A percentile compares a stretch with the other conserved stretches of the same genome.
Conservation (phyloP, 2,329 filamentous ascomycete genomes). For the Apiospora marii region DNA sequence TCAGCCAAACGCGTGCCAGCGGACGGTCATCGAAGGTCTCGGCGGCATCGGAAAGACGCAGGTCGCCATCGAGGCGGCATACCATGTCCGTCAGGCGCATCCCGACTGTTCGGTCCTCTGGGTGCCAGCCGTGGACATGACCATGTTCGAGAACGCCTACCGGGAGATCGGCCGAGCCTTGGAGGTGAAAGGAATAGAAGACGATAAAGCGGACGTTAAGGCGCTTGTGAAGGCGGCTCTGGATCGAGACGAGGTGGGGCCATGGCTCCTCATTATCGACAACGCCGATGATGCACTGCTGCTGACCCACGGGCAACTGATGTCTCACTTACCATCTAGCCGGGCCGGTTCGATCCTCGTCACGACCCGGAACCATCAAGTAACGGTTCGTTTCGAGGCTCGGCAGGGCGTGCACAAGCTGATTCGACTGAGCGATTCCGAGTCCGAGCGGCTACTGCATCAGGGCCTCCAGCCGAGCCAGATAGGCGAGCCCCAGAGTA, state of each 20-base stretch:
- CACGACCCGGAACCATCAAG: slow-evolving; percentile 3
- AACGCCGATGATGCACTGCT: background rate
- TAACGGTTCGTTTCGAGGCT: background rate
- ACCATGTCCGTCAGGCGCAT: background rate
- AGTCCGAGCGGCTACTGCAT: background rate
- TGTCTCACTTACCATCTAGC: background rate
- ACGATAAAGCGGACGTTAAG: too few species aligned
- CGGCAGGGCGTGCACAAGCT: background rate
- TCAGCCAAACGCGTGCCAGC: background rate
- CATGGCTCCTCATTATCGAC: too few species aligned
- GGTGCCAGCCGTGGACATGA: background rate
- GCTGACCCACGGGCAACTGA: background rate
- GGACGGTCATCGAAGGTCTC: background rate
- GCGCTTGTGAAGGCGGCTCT: too few species aligned
- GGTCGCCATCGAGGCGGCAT: background rate
- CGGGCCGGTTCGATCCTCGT: background rate
- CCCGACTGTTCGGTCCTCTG: slow-evolving; percentile 22
- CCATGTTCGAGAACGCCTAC: background rate
- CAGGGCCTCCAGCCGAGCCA: background rate
- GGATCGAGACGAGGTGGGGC: too few species aligned
- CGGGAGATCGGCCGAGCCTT: too few species aligned
- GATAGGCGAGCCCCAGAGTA: background rate
- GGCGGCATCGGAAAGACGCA: background rate
- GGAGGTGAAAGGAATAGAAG: too few species aligned
- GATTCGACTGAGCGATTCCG: background rate